These are phyloP conservation scores for Xerocomus spinulosus DNA, from an alignment of 768 basidiomycete genomes.

Conservation along the genomic window DNA sequence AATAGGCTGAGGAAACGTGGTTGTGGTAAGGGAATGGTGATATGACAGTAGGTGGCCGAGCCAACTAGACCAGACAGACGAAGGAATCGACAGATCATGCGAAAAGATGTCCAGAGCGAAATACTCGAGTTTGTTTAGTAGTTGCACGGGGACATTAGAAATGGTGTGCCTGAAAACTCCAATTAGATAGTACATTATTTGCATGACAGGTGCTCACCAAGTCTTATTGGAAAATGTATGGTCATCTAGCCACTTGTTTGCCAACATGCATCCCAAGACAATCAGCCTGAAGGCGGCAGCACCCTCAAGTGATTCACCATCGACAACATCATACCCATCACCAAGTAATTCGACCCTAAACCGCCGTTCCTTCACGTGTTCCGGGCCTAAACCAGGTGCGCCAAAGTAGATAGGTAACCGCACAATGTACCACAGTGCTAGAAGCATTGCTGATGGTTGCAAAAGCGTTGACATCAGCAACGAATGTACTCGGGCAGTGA, in stretches of 20 bases:
- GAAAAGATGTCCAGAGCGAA: slow-evolving; percentile 65
- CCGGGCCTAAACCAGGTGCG: slow-evolving; percentile 44
- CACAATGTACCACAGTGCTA: slow-evolving; percentile 80
- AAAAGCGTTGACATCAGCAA: slow-evolving; percentile 73
- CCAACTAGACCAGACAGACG: slow-evolving; percentile 67
- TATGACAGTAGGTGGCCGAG: slow-evolving; percentile 60
- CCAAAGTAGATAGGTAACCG: slow-evolving; percentile 69
- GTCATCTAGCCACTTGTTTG: slow-evolving; percentile 86
- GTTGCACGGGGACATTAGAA: slow-evolving; percentile 66
- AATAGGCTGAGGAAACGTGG: slow-evolving; percentile 65
- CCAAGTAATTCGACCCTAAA: slow-evolving; percentile 65
- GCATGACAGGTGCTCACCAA: slow-evolving; percentile 46
- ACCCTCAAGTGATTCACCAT: slow-evolving; percentile 47
- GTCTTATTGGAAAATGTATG: slow-evolving; percentile 89
- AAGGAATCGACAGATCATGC: slow-evolving; percentile 66
- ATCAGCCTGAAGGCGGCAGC: slow-evolving; percentile 69
- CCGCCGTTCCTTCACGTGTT: slow-evolving; percentile 52
- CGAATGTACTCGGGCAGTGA: slow-evolving; percentile 63
- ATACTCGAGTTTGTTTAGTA: slow-evolving; percentile 67
- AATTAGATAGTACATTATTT: not conserved
- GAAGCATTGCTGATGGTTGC: slow-evolving; percentile 74
- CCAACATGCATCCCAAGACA: slow-evolving; percentile 78
- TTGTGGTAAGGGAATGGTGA: slow-evolving; percentile 58
- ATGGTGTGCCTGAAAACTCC: slow-evolving; percentile 62
- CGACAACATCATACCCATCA: slow-evolving; percentile 39